Base-by-base conservation (phyloP, 805 yeast genomes). In the Ogataea populi-albae region DNA sequence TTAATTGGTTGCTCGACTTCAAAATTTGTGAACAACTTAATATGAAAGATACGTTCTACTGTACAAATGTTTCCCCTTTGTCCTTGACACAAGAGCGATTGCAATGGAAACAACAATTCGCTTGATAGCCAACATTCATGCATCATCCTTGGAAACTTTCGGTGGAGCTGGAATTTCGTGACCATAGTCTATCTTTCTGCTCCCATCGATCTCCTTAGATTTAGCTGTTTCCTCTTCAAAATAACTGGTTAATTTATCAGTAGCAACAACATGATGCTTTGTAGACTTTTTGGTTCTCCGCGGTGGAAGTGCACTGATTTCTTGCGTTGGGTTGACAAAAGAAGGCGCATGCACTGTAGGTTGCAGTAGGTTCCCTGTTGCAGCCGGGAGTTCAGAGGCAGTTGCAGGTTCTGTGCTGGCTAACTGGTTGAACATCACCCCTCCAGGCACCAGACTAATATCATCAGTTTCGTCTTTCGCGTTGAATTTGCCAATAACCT, bases 1-100 rank as follows among this genome's bases (percentile, higher is more conserved):
- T 83, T 5, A 77, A 77, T 39, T 76, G 83, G 81, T 59, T 81
- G 5, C 64, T 88, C 20, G 58, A 61, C 23, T 74, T 82, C 75
- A 69, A 65, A n/a, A 54, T 85, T 4, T 68, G 75, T 7, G 65
- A 70, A 28, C 52, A 49, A 26, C 69, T 79, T 36, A 66, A 68
- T 54, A 54, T 82, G 32, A 81, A 81, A 50, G 93, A 83, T 55
- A 68, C 84, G 1, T 73, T 71, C 37, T 39, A 46, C 31, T 39
- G 34, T 17, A 43, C 46, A 16, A 10, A 16, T 2, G 19, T 24
- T 4, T 37, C 38, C 6, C 14, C 30, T 6, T 38, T 17, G 11
- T 16, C 55, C 2, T 34, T 59, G n/a, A 12, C 32, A 17, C 33
- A 43, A 16, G 61, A 59, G 34, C 43, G 61, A 32, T 15, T 25